phyloP scores from a whole-genome alignment of 75 land plant species.

The Pinus tabuliformis region DNA sequence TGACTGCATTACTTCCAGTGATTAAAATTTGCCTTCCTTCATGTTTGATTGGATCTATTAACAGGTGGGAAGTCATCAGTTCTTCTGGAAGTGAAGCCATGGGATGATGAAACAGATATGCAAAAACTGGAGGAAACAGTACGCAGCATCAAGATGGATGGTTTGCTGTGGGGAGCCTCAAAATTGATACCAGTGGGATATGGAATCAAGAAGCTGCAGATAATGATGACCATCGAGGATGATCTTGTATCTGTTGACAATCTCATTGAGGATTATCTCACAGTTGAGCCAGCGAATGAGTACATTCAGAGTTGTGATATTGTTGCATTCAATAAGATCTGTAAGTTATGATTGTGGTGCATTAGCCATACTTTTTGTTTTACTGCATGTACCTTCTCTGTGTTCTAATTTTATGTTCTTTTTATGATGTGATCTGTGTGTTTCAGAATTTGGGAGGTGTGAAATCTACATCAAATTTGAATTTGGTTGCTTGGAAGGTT shows the following conservation, averaged over 20 bases:
- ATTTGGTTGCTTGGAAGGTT: too few relatives aligned
- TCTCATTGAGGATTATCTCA: slow-evolving; percentile 77
- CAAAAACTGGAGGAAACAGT: slow-evolving; percentile 87
- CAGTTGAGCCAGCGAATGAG: slow-evolving; percentile 81
- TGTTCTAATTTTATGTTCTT: too few relatives aligned
- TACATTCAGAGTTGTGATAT: slow-evolving; percentile 98
- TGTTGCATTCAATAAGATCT: slow-evolving; percentile 97
- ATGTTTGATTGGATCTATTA: neutral
- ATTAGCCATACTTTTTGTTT: too few relatives aligned
- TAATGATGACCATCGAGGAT: slow-evolving; percentile 94
- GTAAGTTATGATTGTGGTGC: slow-evolving; percentile 15
- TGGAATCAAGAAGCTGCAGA: slow-evolving; percentile 91
- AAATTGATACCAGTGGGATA: slow-evolving; percentile 89
- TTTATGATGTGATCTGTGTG: too few relatives aligned
- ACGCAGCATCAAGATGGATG: slow-evolving; percentile 67
- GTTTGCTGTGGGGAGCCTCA: slow-evolving; percentile 95
- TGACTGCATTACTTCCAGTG: neutral
- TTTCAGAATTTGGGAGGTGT: too few relatives aligned
- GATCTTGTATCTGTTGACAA: slow-evolving; percentile 88
- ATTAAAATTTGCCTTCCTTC: neutral
- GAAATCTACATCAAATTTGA: too few relatives aligned
- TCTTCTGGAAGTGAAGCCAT: slow-evolving; percentile 91
- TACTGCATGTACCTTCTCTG: too few relatives aligned
- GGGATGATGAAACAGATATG: slow-evolving; percentile 99
- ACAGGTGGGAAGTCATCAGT: slow-evolving; percentile 95